A percentile compares a stretch with the other conserved stretches of the same genome.
Conservation (phyloP, 2,329 filamentous ascomycete genomes). For the Botrytis porri region DNA sequence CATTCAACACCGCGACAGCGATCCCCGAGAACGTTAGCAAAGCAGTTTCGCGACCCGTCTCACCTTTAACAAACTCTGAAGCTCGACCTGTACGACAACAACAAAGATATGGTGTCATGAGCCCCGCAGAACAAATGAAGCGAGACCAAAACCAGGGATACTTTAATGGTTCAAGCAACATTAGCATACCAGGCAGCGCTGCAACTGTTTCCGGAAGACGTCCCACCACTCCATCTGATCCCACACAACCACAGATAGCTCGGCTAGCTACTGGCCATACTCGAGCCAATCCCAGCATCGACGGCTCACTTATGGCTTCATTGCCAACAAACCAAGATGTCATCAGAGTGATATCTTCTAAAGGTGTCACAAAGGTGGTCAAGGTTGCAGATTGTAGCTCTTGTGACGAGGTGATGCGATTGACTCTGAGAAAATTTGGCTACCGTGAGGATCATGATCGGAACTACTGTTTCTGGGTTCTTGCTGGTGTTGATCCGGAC, state of each 20-base stretch:
- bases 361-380: conserved; percentile 87
- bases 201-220: conserved; percentile 52
- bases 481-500: conserved; percentile 81
- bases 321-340: conserved; percentile 83
- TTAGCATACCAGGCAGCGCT: conserved; percentile 47
- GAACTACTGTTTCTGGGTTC: conserved; percentile 95
- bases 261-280: conserved; percentile 66
- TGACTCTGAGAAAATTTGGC: conserved; percentile 82
- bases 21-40: conserved; percentile 47
- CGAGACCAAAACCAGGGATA: conserved; percentile 52
- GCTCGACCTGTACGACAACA: conserved; percentile 31
- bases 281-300: conserved; percentile 78
- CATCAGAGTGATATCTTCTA: conserved; percentile 90
- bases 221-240: conserved; percentile 61
- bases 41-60: conserved; percentile 64
- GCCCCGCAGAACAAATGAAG: conserved; percentile 52
- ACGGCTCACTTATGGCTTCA: conserved; percentile 81
- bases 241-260: conserved; percentile 50
- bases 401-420: conserved; percentile 87
- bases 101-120: conserved; percentile 58
- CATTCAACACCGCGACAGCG: conserved; percentile 31
- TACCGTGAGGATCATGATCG: conserved; percentile 87
- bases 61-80: conserved; percentile 49
- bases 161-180: conserved; percentile 49
- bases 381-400: conserved; percentile 90